Evolutionary conservation across 306 rosid species (phyloP).

Genomic region (Begonia loranthoides): DNA sequence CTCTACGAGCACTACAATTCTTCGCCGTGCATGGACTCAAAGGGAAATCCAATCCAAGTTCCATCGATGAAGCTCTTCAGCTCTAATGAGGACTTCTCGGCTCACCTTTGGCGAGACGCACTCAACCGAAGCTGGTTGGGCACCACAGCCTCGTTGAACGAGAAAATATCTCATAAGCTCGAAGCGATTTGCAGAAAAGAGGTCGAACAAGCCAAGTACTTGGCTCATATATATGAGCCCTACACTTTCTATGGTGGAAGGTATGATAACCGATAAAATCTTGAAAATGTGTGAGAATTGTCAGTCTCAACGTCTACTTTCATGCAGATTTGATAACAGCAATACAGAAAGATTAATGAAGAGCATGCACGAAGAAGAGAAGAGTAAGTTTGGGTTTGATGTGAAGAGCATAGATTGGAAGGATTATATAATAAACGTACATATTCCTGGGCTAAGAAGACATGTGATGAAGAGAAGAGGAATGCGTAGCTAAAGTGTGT

Average conservation of each 20-base stretch:
- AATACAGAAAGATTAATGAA: constrained; percentile 61
- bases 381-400: constrained; percentile 64
- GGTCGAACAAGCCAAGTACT: constrained; percentile 79
- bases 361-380: constrained; percentile 75
- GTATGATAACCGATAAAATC: constrained; percentile 13
- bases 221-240: constrained; percentile 80
- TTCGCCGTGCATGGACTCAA: constrained; percentile 56
- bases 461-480: constrained; percentile 88
- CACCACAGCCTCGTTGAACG: constrained; percentile 34
- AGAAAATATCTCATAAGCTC: constrained; percentile 44
- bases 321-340: constrained; percentile 78
- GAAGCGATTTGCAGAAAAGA: constrained; percentile 62
- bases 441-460: constrained; percentile 77
- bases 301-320: not conserved
- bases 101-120: constrained; percentile 69
- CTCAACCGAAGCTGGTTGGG: constrained; percentile 38
- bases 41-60: constrained; percentile 69
- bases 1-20: constrained; percentile 57
- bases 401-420: constrained; percentile 70
- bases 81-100: constrained; percentile 72
- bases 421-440: constrained; percentile 70
- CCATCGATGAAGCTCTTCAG: constrained; percentile 68
- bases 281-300: too few relatives aligned
- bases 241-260: constrained; percentile 94
- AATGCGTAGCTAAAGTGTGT: constrained; percentile 16